These are phyloP conservation scores for Sanghuangporus weigelae DNA, from an alignment of 1,284 basidiomycete species.

Conservation along the genomic window DNA sequence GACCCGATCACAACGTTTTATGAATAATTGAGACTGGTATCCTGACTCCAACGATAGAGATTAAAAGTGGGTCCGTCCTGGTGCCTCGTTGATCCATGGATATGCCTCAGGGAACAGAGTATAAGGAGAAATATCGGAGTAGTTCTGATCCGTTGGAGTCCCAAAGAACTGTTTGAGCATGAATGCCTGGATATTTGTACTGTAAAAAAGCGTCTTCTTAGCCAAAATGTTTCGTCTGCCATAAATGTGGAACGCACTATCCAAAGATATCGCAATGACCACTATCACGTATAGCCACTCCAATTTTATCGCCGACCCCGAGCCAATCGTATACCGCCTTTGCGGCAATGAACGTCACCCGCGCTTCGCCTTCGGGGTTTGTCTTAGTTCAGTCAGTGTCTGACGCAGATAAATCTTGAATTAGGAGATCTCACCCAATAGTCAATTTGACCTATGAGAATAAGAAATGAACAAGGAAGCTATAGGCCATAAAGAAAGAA, in stretches of 20 bases:
- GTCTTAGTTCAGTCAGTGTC: constrained; percentile 5
- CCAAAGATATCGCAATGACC: constrained; percentile 24
- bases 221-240: not conserved
- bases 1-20: not conserved
- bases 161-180: constrained; percentile 17
- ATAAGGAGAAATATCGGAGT: constrained; percentile 15
- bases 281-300: constrained; percentile 23
- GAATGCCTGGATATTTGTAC: constrained; percentile 17
- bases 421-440: constrained; percentile 15
- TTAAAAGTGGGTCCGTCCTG: not conserved
- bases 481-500: not conserved
- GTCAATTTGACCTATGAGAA: constrained; percentile 13
- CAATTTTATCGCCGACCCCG: constrained; percentile 23
- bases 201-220: not conserved
- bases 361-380: constrained; percentile 22
- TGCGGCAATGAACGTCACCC: constrained; percentile 23
- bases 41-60: not conserved
- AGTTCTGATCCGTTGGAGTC: constrained; percentile 11
- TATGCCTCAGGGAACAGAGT: constrained; percentile 2
- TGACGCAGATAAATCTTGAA: not conserved
- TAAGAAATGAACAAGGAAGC: not conserved
- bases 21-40: not conserved
- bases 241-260: constrained; percentile 22
- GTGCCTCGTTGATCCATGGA: constrained; percentile 6
- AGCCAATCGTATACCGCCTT: constrained; percentile 23